phyloP scores from a whole-genome alignment of 257 asterid species.

The Datura wrightii region DNA sequence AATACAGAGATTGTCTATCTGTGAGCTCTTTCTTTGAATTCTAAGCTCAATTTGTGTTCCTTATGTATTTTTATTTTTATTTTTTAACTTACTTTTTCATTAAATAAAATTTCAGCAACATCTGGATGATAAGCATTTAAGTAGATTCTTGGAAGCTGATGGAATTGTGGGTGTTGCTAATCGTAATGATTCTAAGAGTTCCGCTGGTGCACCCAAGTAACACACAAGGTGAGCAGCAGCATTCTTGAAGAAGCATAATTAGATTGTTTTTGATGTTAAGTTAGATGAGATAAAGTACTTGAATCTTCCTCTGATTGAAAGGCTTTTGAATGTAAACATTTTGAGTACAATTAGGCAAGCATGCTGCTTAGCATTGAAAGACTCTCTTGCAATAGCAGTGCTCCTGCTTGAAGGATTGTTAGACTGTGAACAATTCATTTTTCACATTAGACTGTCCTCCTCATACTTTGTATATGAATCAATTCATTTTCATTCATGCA shows the following conservation, averaged over 20 bases:
- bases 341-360: not conserved
- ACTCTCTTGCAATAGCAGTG: conserved; percentile 5
- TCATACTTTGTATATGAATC: too few species aligned
- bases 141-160: conserved; percentile 81
- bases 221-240: conserved; percentile 11
- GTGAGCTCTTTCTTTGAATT: conserved; percentile 45
- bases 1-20: conserved; percentile 81
- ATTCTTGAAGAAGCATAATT: not conserved
- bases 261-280: not conserved
- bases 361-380: not conserved
- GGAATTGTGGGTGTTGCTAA: conserved; percentile 53
- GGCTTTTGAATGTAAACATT: not conserved
- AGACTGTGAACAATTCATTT: not conserved
- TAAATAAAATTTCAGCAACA: conserved; percentile 54
- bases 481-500: too few species aligned
- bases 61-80: conserved; percentile 25
- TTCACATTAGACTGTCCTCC: too few species aligned
- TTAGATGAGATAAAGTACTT: not conserved
- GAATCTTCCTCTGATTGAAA: not conserved
- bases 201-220: conserved; percentile 46
- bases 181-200: conserved; percentile 45
- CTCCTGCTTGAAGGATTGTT: not conserved
- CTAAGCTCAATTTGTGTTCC: not conserved
- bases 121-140: conserved; percentile 90
- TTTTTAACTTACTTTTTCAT: not conserved